These are phyloP conservation scores for Vaccinium macrocarpon DNA, from an alignment of 148 eudicot species.

Conservation along the genomic window DNA sequence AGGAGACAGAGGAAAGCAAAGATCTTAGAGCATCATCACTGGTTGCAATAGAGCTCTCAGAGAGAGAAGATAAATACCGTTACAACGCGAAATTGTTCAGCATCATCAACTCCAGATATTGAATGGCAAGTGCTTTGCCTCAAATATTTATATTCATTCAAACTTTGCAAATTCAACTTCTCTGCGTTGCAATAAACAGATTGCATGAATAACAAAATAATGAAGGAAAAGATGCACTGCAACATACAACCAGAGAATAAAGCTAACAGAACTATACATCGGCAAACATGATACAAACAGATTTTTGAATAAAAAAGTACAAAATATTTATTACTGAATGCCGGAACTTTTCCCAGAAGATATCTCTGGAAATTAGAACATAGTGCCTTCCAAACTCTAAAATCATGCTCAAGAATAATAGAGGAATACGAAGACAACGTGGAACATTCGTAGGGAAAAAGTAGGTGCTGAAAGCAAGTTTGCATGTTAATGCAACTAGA, in stretches of 20 bases:
- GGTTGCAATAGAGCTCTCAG: background rate
- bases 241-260: background rate
- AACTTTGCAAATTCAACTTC: conserved; percentile 69
- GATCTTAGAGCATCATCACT: background rate
- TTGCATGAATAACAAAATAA: background rate
- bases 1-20: background rate
- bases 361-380: background rate
- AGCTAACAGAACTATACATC: background rate
- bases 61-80: conserved; percentile 40
- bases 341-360: background rate
- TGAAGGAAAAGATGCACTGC: background rate
- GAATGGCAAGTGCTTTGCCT: conserved; percentile 74
- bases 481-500: background rate
- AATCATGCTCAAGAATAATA: background rate
- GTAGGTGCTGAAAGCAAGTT: background rate
- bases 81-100: conserved; percentile 74
- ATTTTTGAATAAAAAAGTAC: background rate
- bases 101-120: conserved; percentile 86
- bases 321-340: background rate
- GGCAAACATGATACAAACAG: background rate
- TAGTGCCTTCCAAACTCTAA: background rate
- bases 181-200: conserved; percentile 36
- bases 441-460: background rate
- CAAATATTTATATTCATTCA: conserved; percentile 70
- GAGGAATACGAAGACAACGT: background rate